Evolutionary conservation across 495 filamentous ascomycete species (phyloP), one percentile per base, ranked within the genome.

Genomic region (Echria macrotheca): DNA sequence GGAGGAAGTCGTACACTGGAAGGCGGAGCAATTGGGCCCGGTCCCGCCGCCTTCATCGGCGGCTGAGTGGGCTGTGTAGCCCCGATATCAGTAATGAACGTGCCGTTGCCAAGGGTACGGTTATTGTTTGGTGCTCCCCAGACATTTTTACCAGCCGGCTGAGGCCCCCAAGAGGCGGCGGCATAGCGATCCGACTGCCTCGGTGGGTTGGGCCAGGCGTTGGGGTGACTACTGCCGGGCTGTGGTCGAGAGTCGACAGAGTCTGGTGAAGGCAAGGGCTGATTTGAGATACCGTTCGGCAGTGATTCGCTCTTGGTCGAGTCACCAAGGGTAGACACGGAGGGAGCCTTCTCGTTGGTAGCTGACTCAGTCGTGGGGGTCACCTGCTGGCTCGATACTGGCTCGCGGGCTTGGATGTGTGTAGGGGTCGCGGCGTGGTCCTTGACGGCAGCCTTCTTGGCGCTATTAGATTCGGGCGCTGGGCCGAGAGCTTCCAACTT

Each of bases 401-500:
- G 22, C 31, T 69, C 67, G 7, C 66, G 65, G 0, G 58, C 28
- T 35, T 73, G 68, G n/a, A 67, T 64, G 21, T 67, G 66, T 8
- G 63, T 59, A 2, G 68, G 65, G 4, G 63, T 59, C 35, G 55
- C 63, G 2, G 35, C 5, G 38, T 63, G 61, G 49, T 71, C 69
- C 53, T 73, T 67, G 9, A 58, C 58, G 12, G 59, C 52, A 7
- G 60, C 72, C 49, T 71, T 77, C 52, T 76, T 79, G 10, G 64
- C 68, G 49, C 65, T 73, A 40, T 77, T 77, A 28, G 82, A 83
- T 36, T 86, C 75, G 2, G 85, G 85, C 5, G 81, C 64, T 36
- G 82, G 76, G 0, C 87, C 91, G 54, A 97, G 68, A 5, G 77
- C 78, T 56, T 85, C 89, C 42, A 98, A 73, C 68, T 91, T 95